phyloP scores from a whole-genome alignment of 352 stramenopile genomes.

The Pythium plurisporium region DNA sequence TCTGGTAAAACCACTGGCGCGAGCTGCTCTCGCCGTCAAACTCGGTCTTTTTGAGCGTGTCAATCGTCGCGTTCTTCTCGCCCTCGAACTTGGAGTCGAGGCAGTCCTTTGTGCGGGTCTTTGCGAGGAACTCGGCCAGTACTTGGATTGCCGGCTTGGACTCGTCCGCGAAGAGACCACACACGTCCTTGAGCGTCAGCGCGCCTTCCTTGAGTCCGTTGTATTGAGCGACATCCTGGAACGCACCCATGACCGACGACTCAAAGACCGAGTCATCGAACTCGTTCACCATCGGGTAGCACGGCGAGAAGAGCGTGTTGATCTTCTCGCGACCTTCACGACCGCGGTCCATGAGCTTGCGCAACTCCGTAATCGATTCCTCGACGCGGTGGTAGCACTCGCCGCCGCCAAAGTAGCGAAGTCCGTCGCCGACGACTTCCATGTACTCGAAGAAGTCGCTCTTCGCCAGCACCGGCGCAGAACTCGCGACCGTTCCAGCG shows the following conservation, averaged over 20 bases:
- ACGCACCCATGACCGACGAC: slow-evolving; percentile 66
- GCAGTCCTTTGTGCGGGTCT: slow-evolving; percentile 49
- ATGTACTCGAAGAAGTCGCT: slow-evolving; percentile 86
- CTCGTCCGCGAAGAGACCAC: slow-evolving; percentile 42
- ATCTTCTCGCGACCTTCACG: slow-evolving; percentile 42
- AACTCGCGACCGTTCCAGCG: slow-evolving; percentile 89
- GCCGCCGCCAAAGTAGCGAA: slow-evolving; percentile 80
- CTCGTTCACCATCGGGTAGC: slow-evolving; percentile 69
- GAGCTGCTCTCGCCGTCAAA: slow-evolving; percentile 70
- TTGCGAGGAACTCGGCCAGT: slow-evolving; percentile 55
- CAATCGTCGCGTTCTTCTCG: slow-evolving; percentile 51
- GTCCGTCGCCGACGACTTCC: slow-evolving; percentile 74
- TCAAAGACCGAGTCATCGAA: slow-evolving; percentile 82
- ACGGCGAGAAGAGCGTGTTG: slow-evolving; percentile 51
- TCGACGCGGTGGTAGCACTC: slow-evolving; percentile 79
- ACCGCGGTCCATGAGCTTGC: slow-evolving; percentile 48
- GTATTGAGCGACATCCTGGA: slow-evolving; percentile 78
- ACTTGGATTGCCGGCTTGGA: slow-evolving; percentile 28
- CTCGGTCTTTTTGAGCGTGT: slow-evolving; percentile 48
- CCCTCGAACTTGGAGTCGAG: slow-evolving; percentile 82
- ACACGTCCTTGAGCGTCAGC: slow-evolving; percentile 61
- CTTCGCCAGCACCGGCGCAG: slow-evolving; percentile 83
- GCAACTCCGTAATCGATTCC: slow-evolving; percentile 44
- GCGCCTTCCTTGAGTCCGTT: slow-evolving; percentile 46
- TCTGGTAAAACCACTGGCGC: slow-evolving; percentile 86